These are phyloP conservation scores for Lyophyllum semitale DNA, from an alignment of 768 basidiomycete species.

Conservation along the genomic window DNA sequence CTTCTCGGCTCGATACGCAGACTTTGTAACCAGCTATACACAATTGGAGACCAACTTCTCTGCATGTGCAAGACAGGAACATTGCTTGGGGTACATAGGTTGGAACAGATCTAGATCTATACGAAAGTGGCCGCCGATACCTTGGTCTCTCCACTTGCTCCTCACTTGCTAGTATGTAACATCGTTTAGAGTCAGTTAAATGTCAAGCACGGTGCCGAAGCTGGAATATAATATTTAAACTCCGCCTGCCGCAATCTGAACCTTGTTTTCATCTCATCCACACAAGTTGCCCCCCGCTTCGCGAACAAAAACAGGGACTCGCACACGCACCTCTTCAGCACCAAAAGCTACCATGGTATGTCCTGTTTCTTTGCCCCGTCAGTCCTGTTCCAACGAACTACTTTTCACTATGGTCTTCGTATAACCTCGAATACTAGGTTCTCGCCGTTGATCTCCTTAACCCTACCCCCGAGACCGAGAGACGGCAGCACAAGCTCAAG, in stretches of 20 bases:
- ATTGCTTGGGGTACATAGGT: no score
- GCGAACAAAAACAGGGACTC: slow-evolving; percentile 30
- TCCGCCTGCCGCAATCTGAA: slow-evolving; percentile 33
- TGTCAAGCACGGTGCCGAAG: slow-evolving; percentile 24
- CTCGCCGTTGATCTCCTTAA: slow-evolving; percentile 98
- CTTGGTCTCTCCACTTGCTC: no score
- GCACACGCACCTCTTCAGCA: slow-evolving; percentile 21
- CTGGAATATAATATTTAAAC: slow-evolving; percentile 29
- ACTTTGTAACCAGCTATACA: neutral
- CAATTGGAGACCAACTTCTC: neutral
- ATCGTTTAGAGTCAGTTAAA: slow-evolving; percentile 1
- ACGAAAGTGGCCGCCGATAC: no score
- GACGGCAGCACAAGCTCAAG: slow-evolving; percentile 97
- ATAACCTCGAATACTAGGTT: slow-evolving; percentile 57
- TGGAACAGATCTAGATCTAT: no score
- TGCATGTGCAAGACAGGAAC: neutral
- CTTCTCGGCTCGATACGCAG: neutral
- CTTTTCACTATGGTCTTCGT: slow-evolving; percentile 4
- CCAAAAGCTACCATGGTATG: slow-evolving; percentile 34
- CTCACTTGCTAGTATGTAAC: no score
- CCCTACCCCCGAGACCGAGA: slow-evolving; percentile 86
- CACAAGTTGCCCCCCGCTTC: slow-evolving; percentile 37
- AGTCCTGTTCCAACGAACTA: neutral
- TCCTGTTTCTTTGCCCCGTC: neutral
- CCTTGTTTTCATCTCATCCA: slow-evolving; percentile 39